Percentiles rank a stretch among this genome's conserved stretches.
phyloP scores from a whole-genome alignment of 805 yeast genomes.

The Dipodascus albidus region DNA sequence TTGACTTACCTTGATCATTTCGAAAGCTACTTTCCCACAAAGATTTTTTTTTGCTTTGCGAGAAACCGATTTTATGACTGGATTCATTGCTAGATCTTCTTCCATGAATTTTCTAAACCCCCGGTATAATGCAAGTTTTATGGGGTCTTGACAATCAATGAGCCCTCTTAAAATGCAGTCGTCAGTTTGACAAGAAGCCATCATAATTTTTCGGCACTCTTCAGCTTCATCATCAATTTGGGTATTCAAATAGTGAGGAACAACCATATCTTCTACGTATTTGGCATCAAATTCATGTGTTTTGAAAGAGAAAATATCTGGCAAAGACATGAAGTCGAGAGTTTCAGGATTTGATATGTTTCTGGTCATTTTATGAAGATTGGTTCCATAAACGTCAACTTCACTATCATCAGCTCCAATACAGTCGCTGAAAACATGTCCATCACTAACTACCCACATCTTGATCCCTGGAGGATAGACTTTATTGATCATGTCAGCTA shows the following conservation, averaged over 20 bases:
- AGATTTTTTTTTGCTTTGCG: background rate
- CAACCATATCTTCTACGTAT: background rate
- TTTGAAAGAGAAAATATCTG: background rate
- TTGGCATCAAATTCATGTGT: background rate
- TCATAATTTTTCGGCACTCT: background rate
- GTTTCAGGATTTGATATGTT: background rate
- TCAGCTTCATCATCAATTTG: background rate
- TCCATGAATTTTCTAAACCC: background rate
- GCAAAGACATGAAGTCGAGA: background rate
- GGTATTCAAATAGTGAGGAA: background rate
- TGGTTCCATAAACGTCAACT: background rate
- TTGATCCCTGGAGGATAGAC: background rate
- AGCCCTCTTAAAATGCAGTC: background rate
- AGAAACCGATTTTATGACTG: background rate
- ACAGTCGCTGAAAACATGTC: background rate
- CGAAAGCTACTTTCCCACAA: slow-evolving; percentile 1
- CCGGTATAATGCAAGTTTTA: background rate
- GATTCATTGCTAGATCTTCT: background rate
- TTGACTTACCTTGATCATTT: slow-evolving; percentile 1
- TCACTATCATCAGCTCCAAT: background rate
- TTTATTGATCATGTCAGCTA: background rate
- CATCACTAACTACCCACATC: background rate
- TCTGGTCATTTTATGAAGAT: background rate
- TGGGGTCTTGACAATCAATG: background rate
- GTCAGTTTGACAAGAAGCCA: background rate